A percentile compares a stretch with the other conserved stretches of the same genome.
These are phyloP conservation scores for Odontarrhena argentea DNA, from an alignment of 345 rosid genomes.

Conservation along the genomic window DNA sequence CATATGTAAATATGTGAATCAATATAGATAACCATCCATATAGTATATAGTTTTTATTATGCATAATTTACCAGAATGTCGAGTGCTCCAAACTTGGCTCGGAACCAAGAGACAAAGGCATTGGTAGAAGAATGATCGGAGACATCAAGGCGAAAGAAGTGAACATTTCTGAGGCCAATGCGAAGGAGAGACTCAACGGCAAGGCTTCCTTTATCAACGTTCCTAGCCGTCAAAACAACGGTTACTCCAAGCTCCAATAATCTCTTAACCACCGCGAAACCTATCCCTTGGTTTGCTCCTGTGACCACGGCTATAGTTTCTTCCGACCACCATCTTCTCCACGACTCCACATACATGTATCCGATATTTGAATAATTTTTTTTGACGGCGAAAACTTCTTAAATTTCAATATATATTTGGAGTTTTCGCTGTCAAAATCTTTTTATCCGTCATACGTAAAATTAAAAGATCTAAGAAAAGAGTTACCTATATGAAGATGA, in stretches of 20 bases:
- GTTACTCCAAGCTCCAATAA: conserved; percentile 56
- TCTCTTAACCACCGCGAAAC: conserved; percentile 58
- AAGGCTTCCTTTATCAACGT: conserved; percentile 45
- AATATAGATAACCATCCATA: neutral
- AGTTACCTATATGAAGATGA: too few species aligned
- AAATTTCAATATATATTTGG: too few species aligned
- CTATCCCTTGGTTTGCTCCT: conserved; percentile 77
- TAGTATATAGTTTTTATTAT: neutral
- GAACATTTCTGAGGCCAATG: conserved; percentile 40
- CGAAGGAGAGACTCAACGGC: conserved; percentile 50
- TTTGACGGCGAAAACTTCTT: too few species aligned
- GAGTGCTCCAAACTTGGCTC: conserved; percentile 39
- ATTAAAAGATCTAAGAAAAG: too few species aligned
- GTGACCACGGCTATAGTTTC: conserved; percentile 65
- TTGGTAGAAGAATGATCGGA: conserved; percentile 53
- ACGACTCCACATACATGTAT: too few species aligned
- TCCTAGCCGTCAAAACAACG: conserved; percentile 65
- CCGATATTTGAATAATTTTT: too few species aligned
- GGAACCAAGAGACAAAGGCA: conserved; percentile 53
- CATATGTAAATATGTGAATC: too few species aligned
- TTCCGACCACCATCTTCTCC: conserved; percentile 64
- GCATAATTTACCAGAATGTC: conserved; percentile 64
- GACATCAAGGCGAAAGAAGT: conserved; percentile 54
- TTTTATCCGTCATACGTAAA: too few species aligned
- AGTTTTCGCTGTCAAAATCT: too few species aligned